Base-by-base conservation (phyloP, 805 yeast genomes). In the Kazachstania taianensis region DNA sequence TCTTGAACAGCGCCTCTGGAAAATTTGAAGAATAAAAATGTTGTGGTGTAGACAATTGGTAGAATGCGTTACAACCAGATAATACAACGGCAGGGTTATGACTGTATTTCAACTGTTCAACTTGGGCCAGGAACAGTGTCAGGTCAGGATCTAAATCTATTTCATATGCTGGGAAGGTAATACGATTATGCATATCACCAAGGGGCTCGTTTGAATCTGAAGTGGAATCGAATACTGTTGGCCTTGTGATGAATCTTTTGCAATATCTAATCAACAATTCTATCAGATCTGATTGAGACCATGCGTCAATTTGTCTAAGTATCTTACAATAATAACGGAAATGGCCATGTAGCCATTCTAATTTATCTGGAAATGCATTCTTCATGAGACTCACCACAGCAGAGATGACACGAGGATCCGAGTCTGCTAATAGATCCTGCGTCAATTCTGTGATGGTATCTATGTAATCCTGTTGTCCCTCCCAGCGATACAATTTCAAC, bases 331-430 rank as follows among this genome's bases (percentile, higher is more conserved):
- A 69, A 15, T 75, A 67, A 20, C 81, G 69, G 52, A 69, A 81
- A 45, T 76, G 74, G 2, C 79, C 73, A 52, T 92, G 97, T 2
- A 89, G 56, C 23, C 81, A 55, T 2, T 73, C 81, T 55, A 81
- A 69, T 29, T 70, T 66, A 22, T 73, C 70, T 0, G 76, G 72
- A 36, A 72, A 72, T 15, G 78, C 59, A 31, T 67, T 65, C 37
- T 65, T 64, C 42, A 70, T 72, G 1, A 81, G 64, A 15, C 72
- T 62, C 12, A 92, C 51, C 0, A 94, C 78, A 1, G 83, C 58
- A 5, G 83, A 77, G 12, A 85, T 68, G 2, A 92, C 98, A 18
- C 61, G 58, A 0, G 75, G 62, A 37, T 77, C 78, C 9, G 67
- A 55, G 51, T 87, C 96, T n/a, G 69, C 62, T 32, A 92, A 55